Evolutionary conservation across 2,329 filamentous ascomycete genomes (phyloP).

Genomic region (Diplocarpon rosae): DNA sequence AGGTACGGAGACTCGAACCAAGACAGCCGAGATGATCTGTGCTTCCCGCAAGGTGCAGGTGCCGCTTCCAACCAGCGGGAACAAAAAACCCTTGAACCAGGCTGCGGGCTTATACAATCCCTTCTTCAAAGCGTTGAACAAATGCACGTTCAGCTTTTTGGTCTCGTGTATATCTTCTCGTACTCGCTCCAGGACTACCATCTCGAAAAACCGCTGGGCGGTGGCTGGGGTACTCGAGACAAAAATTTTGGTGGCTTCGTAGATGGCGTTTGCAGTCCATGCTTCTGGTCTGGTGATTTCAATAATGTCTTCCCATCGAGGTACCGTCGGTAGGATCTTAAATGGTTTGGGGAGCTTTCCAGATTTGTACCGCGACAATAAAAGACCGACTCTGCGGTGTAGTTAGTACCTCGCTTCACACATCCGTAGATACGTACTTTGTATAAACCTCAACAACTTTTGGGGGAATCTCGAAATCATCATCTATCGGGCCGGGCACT

Average conservation of each 20-base stretch:
- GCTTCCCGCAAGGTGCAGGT: conserved; percentile 91
- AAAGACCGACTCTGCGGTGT: conserved; percentile 58
- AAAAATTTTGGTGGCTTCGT: conserved; percentile 86
- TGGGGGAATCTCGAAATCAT: conserved; percentile 74
- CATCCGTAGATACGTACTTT: conserved; percentile 45
- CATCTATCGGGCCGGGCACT: conserved; percentile 43
- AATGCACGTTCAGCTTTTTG: conserved; percentile 89
- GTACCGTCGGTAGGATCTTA: conserved; percentile 88
- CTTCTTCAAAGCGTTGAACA: conserved; percentile 92
- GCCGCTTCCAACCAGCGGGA: conserved; percentile 73
- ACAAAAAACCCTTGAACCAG: conserved; percentile 94
- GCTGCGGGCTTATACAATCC: conserved; percentile 85
- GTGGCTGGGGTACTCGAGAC: conserved; percentile 71
- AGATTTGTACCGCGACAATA: conserved; percentile 86
- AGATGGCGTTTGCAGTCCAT: conserved; percentile 69
- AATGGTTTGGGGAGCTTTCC: conserved; percentile 97
- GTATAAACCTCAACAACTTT: conserved; percentile 93
- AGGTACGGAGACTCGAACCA: conserved; percentile 75
- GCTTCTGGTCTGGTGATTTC: conserved; percentile 70
- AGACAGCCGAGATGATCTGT: conserved; percentile 77
- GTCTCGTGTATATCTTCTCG: conserved; percentile 88
- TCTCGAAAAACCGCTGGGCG: conserved; percentile 76
- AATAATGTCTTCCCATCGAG: conserved; percentile 83
- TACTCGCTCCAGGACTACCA: conserved; percentile 80
- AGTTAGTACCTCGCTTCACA: conserved; percentile 6